Percentiles rank a stretch among this genome's conserved stretches.
Conservation (phyloP, 768 basidiomycete genomes). For the Collybiopsis luxurians region DNA sequence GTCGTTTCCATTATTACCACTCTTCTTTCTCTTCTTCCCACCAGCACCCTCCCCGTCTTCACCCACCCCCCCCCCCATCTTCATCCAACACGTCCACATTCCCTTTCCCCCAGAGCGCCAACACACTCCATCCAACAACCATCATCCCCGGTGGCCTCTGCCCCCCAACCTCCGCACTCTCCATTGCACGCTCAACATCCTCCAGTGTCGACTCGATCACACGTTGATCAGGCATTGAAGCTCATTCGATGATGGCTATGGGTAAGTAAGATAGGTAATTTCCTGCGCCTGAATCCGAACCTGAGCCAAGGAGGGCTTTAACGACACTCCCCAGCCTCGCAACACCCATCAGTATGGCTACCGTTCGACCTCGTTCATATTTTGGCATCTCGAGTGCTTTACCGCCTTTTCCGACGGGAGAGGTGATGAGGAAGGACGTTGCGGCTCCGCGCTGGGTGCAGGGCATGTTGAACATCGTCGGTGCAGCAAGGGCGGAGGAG, state of each 20-base stretch:
- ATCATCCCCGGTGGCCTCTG: slow-evolving; percentile 97
- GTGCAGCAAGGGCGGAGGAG: slow-evolving; percentile 85
- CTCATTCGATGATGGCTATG: slow-evolving; percentile 92
- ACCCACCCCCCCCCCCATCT: slow-evolving; percentile 57
- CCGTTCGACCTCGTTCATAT: slow-evolving; percentile 78
- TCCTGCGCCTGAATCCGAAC: slow-evolving; percentile 30
- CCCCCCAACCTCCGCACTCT: slow-evolving; percentile 58
- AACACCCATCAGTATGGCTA: slow-evolving; percentile 93
- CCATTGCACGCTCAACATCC: slow-evolving; percentile 68
- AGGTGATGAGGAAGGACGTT: slow-evolving; percentile 86
- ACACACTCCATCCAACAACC: slow-evolving; percentile 87
- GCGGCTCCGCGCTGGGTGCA: slow-evolving; percentile 95
- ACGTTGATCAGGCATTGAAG: slow-evolving; percentile 92
- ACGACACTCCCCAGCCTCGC: slow-evolving; percentile 78
- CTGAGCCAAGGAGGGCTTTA: slow-evolving; percentile 43
- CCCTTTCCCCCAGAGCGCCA: slow-evolving; percentile 72
- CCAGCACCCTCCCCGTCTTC: slow-evolving; percentile 28
- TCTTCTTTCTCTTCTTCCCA: neutral
- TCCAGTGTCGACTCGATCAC: slow-evolving; percentile 75
- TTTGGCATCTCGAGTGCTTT: slow-evolving; percentile 82
- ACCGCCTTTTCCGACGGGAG: slow-evolving; percentile 88
- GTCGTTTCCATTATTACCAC: too few relatives aligned
- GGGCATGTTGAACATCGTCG: slow-evolving; percentile 86
- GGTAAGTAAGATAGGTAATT: slow-evolving; percentile 77
- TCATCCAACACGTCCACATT: slow-evolving; percentile 69